Conservation (phyloP, 768 basidiomycete genomes). For the Russula abietina region DNA sequence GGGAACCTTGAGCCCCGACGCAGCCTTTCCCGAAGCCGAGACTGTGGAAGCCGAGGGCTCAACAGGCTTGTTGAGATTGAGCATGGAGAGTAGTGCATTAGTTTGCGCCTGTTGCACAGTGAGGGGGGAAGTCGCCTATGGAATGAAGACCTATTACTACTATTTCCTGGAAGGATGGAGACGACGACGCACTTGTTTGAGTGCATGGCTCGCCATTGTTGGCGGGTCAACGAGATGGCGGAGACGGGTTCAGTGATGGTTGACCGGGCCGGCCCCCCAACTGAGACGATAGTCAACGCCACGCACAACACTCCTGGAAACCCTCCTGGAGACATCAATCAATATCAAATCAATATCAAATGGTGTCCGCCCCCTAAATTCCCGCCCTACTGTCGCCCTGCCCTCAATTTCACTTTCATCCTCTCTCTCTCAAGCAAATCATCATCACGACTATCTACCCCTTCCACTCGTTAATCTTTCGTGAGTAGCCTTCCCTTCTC, state of each 20-base stretch:
- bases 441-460: conserved; percentile 4
- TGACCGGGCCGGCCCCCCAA: neutral
- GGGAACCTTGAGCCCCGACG: conserved; percentile 44
- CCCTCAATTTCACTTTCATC: no score
- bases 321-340: neutral
- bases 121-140: conserved; percentile 37
- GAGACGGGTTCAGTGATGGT: neutral
- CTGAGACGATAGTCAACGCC: neutral
- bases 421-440: neutral
- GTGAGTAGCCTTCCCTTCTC: neutral
- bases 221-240: neutral
- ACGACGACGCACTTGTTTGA: conserved; percentile 38
- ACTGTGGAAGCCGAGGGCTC: conserved; percentile 34
- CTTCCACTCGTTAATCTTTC: conserved; percentile 5
- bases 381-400: neutral
- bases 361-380: no score
- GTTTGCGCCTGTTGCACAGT: conserved; percentile 90
- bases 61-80: conserved; percentile 73
- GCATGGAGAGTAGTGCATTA: conserved; percentile 70
- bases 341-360: no score
- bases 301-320: neutral
- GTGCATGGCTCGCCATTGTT: conserved; percentile 40
- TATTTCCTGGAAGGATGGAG: neutral
- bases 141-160: neutral
- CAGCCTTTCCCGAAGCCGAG: conserved; percentile 34